Evolutionary conservation across 441 rosid genomes (phyloP).

Genomic region (Mallotus japonicus): DNA sequence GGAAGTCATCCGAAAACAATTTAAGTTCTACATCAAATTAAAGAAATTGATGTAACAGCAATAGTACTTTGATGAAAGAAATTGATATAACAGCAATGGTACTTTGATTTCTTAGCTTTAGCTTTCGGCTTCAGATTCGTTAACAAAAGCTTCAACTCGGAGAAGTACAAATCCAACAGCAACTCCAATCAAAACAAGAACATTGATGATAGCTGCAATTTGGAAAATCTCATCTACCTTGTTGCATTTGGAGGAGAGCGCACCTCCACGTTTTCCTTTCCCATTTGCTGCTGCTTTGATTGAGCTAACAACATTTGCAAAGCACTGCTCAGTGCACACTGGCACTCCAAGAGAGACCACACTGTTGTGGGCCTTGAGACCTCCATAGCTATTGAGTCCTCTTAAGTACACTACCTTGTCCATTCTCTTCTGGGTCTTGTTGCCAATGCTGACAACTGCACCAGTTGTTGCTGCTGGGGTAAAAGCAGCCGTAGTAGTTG

Average conservation of each 20-base stretch:
- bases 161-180: conserved; percentile 77
- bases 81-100: too few species aligned
- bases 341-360: conserved; percentile 53
- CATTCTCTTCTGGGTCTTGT: conserved; percentile 28
- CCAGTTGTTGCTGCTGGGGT: conserved; percentile 29
- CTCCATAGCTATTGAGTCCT: conserved; percentile 56
- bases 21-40: not conserved
- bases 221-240: conserved; percentile 56
- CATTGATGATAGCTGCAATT: conserved; percentile 68
- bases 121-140: conserved; percentile 43
- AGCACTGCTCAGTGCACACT: conserved; percentile 42
- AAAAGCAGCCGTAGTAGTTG: conserved; percentile 37
- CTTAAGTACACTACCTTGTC: conserved; percentile 38
- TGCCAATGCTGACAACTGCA: conserved; percentile 24
- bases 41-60: not conserved
- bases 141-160: conserved; percentile 58
- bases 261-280: conserved; percentile 47
- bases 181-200: conserved; percentile 61
- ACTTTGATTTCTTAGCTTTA: too few species aligned
- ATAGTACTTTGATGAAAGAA: not conserved
- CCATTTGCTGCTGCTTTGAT: conserved; percentile 33
- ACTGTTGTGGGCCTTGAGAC: conserved; percentile 62
- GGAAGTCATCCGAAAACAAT: conserved; percentile 1
- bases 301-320: conserved; percentile 48
- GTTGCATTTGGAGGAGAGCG: conserved; percentile 48